A percentile compares a stretch with the other conserved stretches of the same genome.
phyloP scores from a whole-genome alignment of 192 early-diverging fungal species.

The Backusella circina region DNA sequence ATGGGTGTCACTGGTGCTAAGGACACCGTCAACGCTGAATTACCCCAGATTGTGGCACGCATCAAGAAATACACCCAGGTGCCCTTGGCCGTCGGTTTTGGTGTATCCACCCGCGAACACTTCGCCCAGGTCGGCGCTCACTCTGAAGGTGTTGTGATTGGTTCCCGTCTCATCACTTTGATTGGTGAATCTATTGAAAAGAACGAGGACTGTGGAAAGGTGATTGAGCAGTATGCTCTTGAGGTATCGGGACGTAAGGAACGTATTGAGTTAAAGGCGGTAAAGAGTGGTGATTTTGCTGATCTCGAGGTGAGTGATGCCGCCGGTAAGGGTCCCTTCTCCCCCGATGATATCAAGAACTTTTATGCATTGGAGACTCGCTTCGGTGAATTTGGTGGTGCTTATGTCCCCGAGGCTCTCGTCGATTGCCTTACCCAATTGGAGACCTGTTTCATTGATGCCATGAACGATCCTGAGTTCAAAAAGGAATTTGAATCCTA shows the following conservation, averaged over 20 bases:
- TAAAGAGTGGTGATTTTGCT: constrained; percentile 33
- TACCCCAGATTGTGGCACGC: constrained; percentile 69
- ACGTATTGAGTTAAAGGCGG: constrained; percentile 36
- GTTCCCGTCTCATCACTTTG: constrained; percentile 84
- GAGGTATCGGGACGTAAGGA: constrained; percentile 42
- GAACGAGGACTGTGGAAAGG: constrained; percentile 30
- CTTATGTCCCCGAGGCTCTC: constrained; percentile 97
- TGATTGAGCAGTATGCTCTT: constrained; percentile 42
- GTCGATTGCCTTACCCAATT: constrained; percentile 92
- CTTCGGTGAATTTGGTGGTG: constrained; percentile 95
- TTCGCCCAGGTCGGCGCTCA: constrained; percentile 80
- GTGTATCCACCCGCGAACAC: constrained; percentile 87
- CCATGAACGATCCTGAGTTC: constrained; percentile 86
- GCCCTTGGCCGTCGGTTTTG: constrained; percentile 96
- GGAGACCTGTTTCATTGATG: constrained; percentile 75
- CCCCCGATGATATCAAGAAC: constrained; percentile 12
- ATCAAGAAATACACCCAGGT: constrained; percentile 77
- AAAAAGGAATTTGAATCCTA: constrained; percentile 87
- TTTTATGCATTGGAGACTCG: constrained; percentile 65
- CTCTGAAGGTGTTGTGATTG: constrained; percentile 96
- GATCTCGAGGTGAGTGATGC: constrained; percentile 8
- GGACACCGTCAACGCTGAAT: constrained; percentile 57
- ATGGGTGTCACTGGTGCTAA: constrained; percentile 93
- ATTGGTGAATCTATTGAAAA: constrained; percentile 57
- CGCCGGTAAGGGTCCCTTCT: constrained; percentile 11